Base-by-base conservation (phyloP, 805 yeast species). In the Debaryomyces hansenii region DNA sequence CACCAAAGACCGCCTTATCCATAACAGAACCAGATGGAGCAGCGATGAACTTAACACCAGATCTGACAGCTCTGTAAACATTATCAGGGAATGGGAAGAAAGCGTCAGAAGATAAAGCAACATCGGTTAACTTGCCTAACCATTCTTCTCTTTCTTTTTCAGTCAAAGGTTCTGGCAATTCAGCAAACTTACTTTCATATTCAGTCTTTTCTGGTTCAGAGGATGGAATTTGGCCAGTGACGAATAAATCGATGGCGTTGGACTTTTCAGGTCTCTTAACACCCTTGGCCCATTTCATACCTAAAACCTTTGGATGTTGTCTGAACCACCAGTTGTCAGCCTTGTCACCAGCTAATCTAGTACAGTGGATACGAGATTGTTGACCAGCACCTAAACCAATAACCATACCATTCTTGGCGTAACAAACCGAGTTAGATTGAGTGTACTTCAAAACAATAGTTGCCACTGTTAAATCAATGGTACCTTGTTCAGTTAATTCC, bases 61-160 rank as follows among this genome's bases (percentile, higher is more conserved):
- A 86, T 78, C 88, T 84, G 43, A 84, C 97, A 54, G 98, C 98
- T 70, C 99, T 84, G 83, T 92, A 90, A 58, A 94, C 96, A 66
- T 94, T 94, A 72, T 94, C 99, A 56, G 98, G 94, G 94, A 94
- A 94, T 73, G 99, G 99, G 96, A 94, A 94, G 83, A 94, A 94
- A 24, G 99, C 99, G 67, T 94, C 99, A 3, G 97, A 90, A 14
- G 97, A 86, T 58, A 91, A 78, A 10, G 98, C 90, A 47, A 94
- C 99, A 59, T 88, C 84, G 49, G 75, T 81, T 68, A 90, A 79
- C 74, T 90, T 82, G 51, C 73, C 59, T 55, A 86, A 72, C 98
- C 98, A 94, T 60, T 87, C 96, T 54, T 75, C 74, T 72, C 92
- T 89, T 78, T 94, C 99, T 53, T 77, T 83, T 21, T 69, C 72